A percentile compares a stretch with the other conserved stretches of the same genome.
Conservation (phyloP, 2,329 filamentous ascomycete species). For the Diaporthe sp. region DNA sequence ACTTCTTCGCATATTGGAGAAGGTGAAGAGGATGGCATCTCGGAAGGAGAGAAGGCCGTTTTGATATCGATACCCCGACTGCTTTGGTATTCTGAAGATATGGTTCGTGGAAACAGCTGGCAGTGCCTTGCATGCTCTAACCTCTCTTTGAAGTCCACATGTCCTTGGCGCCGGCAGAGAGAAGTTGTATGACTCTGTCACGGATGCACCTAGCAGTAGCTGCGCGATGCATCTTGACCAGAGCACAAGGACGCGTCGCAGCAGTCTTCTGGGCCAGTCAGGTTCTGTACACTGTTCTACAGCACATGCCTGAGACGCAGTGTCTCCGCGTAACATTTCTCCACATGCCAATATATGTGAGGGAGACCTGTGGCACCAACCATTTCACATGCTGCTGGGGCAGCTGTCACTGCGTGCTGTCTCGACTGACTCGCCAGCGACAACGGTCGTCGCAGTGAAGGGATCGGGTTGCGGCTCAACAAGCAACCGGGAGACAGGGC, state of each 20-base stretch:
- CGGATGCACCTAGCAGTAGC: slow-evolving; percentile 12
- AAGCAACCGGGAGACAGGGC: not conserved
- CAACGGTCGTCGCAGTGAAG: not conserved
- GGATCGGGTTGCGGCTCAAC: slow-evolving; percentile 5
- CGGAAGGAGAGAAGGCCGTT: not conserved
- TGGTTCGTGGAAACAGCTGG: slow-evolving; percentile 13
- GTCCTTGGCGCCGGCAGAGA: not conserved
- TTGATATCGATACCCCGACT: slow-evolving; percentile 28
- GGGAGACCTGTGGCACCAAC: not conserved
- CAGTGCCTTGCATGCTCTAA: not conserved
- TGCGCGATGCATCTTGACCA: not conserved
- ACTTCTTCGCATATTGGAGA: not conserved
- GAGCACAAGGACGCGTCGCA: not conserved
- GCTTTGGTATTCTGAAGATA: slow-evolving; percentile 3
- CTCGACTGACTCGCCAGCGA: slow-evolving; percentile 5
- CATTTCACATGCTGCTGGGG: not conserved
- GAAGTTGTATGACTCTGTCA: not conserved
- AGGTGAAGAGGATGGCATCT: not conserved
- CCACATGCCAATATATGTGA: slow-evolving; percentile 1
- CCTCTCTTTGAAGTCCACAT: not conserved
- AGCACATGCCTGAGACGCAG: not conserved
- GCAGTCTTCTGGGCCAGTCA: not conserved
- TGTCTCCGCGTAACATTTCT: not conserved
- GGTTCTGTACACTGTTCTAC: not conserved
- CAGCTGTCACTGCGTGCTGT: slow-evolving; percentile 1